These are phyloP conservation scores for Globisporangium rhizosaccharum DNA, from an alignment of 352 stramenopile species.

Conservation along the genomic window DNA sequence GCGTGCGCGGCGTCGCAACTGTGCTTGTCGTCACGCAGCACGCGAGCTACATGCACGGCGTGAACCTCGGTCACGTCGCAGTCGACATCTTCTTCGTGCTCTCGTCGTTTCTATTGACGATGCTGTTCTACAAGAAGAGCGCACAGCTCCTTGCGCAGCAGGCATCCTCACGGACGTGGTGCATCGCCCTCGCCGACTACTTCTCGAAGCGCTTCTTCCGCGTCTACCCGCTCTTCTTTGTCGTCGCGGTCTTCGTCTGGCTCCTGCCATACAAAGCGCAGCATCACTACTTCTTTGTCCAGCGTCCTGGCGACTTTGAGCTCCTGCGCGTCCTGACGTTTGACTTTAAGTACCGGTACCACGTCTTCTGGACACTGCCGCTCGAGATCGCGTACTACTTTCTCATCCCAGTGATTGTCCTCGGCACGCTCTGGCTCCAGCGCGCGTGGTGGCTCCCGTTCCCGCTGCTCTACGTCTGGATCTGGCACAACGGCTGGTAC, in stretches of 20 bases:
- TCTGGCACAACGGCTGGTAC: constrained; percentile 18
- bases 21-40: constrained; percentile 19
- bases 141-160: constrained; percentile 11
- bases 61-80: constrained; percentile 10
- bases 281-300: constrained; percentile 21
- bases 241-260: constrained; percentile 23
- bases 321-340: constrained; percentile 27
- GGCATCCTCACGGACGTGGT: constrained; percentile 9
- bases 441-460: constrained; percentile 17
- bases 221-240: constrained; percentile 45
- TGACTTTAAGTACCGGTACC: constrained; percentile 22
- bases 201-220: constrained; percentile 46
- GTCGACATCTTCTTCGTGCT: constrained; percentile 24
- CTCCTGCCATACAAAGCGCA: constrained; percentile 25
- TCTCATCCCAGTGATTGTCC: constrained; percentile 25
- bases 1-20: constrained; percentile 11
- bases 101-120: constrained; percentile 18
- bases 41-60: constrained; percentile 8
- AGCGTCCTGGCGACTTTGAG: constrained; percentile 17
- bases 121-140: constrained; percentile 18
- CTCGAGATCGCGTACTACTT: constrained; percentile 45
- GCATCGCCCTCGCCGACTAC: constrained; percentile 25
- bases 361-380: constrained; percentile 49
- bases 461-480: constrained; percentile 14
- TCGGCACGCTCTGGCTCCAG: neutral